A percentile compares a stretch with the other conserved stretches of the same genome.
Evolutionary conservation across 225 moss, liverwort and hornwort species (phyloP).

Genomic region (Marchantia polymorpha): DNA sequence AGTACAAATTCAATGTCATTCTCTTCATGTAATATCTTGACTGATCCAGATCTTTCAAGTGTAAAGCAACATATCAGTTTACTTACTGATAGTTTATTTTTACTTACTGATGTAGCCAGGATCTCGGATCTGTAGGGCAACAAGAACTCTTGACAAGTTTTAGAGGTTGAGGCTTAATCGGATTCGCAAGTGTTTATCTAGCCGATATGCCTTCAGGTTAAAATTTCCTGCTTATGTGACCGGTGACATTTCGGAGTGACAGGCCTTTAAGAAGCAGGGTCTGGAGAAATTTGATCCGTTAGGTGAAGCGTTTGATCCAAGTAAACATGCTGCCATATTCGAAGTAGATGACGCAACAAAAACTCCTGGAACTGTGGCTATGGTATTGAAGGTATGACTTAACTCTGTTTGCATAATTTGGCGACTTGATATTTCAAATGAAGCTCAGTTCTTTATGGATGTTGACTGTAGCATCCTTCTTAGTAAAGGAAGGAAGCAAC

Average conservation of each 20-base stretch:
- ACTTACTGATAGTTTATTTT: too few species aligned
- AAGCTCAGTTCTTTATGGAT: background rate
- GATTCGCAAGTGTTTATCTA: background rate
- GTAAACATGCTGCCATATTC: constrained; percentile 77
- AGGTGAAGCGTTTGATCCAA: constrained; percentile 73
- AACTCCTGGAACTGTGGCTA: constrained; percentile 58
- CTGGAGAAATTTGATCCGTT: constrained; percentile 71
- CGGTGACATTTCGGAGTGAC: constrained; percentile 2
- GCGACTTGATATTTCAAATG: background rate
- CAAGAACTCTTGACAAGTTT: too few species aligned
- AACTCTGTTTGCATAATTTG: background rate
- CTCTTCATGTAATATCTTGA: too few species aligned
- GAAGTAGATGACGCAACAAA: constrained; percentile 72
- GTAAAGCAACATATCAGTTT: too few species aligned
- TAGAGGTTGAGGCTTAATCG: too few species aligned
- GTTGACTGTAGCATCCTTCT: background rate
- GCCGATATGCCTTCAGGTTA: background rate
- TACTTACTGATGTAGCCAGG: too few species aligned
- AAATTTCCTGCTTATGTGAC: background rate
- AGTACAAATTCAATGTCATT: too few species aligned
- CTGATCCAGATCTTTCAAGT: too few species aligned
- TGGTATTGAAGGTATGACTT: constrained; percentile 66
- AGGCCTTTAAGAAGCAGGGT: constrained; percentile 83
- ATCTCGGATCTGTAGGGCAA: too few species aligned
- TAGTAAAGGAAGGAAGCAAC: background rate